Evolutionary conservation across 2,329 filamentous ascomycete species (phyloP).

Genomic region (Hymenoscyphus albidus): DNA sequence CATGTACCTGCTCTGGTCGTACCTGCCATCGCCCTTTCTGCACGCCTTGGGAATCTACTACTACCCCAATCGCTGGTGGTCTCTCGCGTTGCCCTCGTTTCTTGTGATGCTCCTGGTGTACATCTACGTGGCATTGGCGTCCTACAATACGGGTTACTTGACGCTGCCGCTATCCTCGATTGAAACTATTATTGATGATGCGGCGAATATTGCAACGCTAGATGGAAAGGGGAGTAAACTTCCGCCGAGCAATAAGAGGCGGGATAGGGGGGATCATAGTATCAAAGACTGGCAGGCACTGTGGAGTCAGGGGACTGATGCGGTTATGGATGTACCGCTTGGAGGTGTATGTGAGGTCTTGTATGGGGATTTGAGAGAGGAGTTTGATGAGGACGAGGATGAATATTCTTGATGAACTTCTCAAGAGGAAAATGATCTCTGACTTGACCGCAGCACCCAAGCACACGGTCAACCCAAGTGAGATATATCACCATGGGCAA

Average conservation of each 20-base stretch:
- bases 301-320: slow-evolving; percentile 93
- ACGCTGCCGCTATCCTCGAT: slow-evolving; percentile 75
- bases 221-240: slow-evolving; percentile 59
- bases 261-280: slow-evolving; percentile 15
- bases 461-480: neutral
- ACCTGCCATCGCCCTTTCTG: slow-evolving; percentile 85
- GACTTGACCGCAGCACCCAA: neutral
- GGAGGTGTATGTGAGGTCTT: slow-evolving; percentile 93
- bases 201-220: slow-evolving; percentile 78
- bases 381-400: slow-evolving; percentile 21
- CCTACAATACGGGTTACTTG: slow-evolving; percentile 85
- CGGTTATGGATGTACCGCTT: slow-evolving; percentile 93
- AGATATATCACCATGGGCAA: neutral
- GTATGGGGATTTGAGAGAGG: slow-evolving; percentile 62
- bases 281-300: slow-evolving; percentile 67
- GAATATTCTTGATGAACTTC: neutral
- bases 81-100: slow-evolving; percentile 84
- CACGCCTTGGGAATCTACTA: slow-evolving; percentile 93
- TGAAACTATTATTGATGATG: slow-evolving; percentile 89
- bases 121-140: slow-evolving; percentile 88
- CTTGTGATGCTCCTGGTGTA: slow-evolving; percentile 85
- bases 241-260: slow-evolving; percentile 36
- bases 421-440: neutral
- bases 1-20: slow-evolving; percentile 68
- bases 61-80: slow-evolving; percentile 98